These are phyloP conservation scores for Aureobasidium sp. DNA, from an alignment of 2,329 filamentous ascomycete genomes.

Conservation along the genomic window DNA sequence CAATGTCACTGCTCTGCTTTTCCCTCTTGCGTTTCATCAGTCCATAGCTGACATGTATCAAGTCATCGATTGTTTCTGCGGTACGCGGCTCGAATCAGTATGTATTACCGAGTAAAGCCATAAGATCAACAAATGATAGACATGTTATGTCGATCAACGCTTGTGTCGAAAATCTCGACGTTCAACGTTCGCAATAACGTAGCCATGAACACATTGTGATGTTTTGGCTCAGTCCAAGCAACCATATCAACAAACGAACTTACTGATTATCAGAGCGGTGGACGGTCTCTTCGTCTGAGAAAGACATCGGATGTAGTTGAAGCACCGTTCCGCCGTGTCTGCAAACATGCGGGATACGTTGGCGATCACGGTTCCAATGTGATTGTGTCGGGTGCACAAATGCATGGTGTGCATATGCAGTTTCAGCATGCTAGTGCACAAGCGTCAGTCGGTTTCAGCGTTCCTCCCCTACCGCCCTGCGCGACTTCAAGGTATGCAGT, in stretches of 20 bases:
- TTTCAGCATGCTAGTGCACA: constrained; percentile 53
- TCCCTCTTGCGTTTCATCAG: constrained; percentile 50
- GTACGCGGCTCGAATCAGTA: not conserved
- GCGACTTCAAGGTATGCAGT: constrained; percentile 39
- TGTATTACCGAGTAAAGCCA: not conserved
- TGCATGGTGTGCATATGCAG: constrained; percentile 80
- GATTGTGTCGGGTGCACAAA: constrained; percentile 73
- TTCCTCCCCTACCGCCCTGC: constrained; percentile 39
- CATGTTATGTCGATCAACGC: not conserved
- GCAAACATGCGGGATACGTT: constrained; percentile 69
- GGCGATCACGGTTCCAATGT: constrained; percentile 54
- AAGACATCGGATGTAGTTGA: constrained; percentile 54
- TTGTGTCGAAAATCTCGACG: not conserved
- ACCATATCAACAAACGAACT: constrained; percentile 20
- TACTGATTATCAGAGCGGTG: constrained; percentile 51
- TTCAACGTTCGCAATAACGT: not conserved
- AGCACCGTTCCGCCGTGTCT: constrained; percentile 69
- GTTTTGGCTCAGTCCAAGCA: not conserved
- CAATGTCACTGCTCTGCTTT: constrained; percentile 26
- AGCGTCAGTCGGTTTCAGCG: constrained; percentile 12
- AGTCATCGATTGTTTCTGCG: constrained; percentile 57
- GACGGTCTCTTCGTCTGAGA: constrained; percentile 48
- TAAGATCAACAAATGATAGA: not conserved
- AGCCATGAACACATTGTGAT: not conserved
- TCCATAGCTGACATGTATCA: constrained; percentile 56